phyloP scores from a whole-genome alignment of 192 early-diverging fungal species.

The Coemansia sp. region DNA sequence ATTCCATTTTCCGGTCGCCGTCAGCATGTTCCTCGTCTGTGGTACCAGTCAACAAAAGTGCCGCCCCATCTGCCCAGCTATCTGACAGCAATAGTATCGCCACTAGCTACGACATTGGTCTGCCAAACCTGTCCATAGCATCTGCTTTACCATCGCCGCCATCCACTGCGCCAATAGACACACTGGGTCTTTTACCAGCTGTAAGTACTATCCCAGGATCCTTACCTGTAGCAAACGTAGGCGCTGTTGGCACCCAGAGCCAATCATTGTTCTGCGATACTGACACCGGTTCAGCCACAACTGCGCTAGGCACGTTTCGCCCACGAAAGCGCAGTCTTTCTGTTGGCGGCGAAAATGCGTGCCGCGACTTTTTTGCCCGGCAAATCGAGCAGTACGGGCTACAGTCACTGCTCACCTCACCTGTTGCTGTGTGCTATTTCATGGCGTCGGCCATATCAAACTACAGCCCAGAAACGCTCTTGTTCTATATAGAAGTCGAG shows the following conservation, averaged over 20 bases:
- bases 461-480: slow-evolving; percentile 41
- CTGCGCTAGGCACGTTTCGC: slow-evolving; percentile 21
- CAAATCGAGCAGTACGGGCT: slow-evolving; percentile 55
- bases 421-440: slow-evolving; percentile 49
- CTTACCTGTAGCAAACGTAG: neutral
- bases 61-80: neutral
- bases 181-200: neutral
- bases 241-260: neutral
- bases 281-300: neutral
- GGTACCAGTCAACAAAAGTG: no score
- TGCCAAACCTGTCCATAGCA: neutral
- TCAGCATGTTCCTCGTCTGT: neutral
- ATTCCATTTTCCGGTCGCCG: neutral
- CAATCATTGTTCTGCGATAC: neutral
- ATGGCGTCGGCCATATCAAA: slow-evolving; percentile 38
- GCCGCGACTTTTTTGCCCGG: slow-evolving; percentile 43
- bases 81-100: neutral
- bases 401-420: slow-evolving; percentile 42
- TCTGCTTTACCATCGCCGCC: slow-evolving; percentile 15
- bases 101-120: neutral
- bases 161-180: slow-evolving; percentile 9
- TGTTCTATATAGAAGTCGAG: slow-evolving; percentile 50
- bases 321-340: slow-evolving; percentile 54
- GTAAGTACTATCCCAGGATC: neutral
- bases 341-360: slow-evolving; percentile 46